Evolutionary conservation across 345 rosid species (phyloP).

Genomic region (Syzygium aqueum): DNA sequence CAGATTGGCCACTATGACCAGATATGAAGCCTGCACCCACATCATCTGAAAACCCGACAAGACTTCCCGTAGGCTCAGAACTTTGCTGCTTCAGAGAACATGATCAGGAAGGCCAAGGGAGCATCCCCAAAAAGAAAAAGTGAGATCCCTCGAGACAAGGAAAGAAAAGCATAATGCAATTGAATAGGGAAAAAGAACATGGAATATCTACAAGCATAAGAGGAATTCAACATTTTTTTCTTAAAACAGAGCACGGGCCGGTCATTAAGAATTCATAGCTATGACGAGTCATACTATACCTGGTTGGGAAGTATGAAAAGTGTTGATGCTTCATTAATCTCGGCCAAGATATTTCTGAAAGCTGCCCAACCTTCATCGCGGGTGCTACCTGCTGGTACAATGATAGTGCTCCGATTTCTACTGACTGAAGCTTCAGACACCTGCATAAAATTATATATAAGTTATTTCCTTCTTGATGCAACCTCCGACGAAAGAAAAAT

Average conservation of each 20-base stretch:
- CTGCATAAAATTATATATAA: constrained; percentile 17
- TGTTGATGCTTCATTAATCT: constrained; percentile 76
- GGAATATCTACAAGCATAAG: not conserved
- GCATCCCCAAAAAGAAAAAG: not conserved
- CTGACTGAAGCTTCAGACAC: constrained; percentile 96
- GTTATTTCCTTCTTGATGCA: not conserved
- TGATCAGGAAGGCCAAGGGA: not conserved
- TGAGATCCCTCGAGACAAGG: not conserved
- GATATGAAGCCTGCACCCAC: constrained; percentile 99
- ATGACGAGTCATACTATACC: constrained; percentile 18
- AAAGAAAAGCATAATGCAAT: constrained; percentile 1
- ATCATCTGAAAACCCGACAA: constrained; percentile 94
- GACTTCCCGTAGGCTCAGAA: constrained; percentile 60
- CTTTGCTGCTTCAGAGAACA: constrained; percentile 37
- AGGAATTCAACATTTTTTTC: not conserved
- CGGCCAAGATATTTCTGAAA: constrained; percentile 86
- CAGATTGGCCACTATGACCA: constrained; percentile 76
- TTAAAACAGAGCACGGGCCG: not conserved
- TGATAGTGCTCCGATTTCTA: constrained; percentile 92
- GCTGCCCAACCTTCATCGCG: constrained; percentile 98
- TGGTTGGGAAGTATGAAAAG: constrained; percentile 67
- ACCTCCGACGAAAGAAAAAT: not conserved
- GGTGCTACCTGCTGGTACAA: constrained; percentile 85
- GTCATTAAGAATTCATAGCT: not conserved
- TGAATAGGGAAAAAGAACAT: constrained; percentile 2